Base-by-base conservation (phyloP, 1,139 yeast species). In the Saccharomyces uvarum region DNA sequence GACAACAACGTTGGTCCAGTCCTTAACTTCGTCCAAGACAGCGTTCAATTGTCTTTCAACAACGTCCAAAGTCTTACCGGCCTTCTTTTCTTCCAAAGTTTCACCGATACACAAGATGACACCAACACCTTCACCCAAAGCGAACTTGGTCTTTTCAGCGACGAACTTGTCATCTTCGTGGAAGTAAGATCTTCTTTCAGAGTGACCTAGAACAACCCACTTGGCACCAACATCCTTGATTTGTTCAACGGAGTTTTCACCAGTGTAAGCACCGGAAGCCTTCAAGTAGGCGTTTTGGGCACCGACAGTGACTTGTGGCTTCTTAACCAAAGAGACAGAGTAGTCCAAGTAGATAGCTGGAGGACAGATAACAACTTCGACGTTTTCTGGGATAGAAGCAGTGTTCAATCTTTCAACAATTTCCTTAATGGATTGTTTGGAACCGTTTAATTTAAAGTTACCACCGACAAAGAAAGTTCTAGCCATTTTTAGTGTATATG, bases 391-490 rank as follows among this genome's bases (percentile, higher is more conserved):
- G 66, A 93, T 78, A 55, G 82, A 78, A 63, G 95, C 86, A 55
- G 76, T 73, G 81, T 91, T 93, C 71, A 93, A 82, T 77, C 83
- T 79, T 62, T 84, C 93, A 61, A 91, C 85, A 72, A 93, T 91
- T 66, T 82, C 75, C 75, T 84, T 82, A 74, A 93, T 86, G 70
- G 95, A 86, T 69, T 81, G 82, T 77, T 84, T 85, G 72, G 96
- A 79, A 73, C 99, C 99, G 82, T 93, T 95, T 90, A 95, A 86
- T 78, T 93, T 93, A 82, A 93, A 91, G 90, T 93, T 93, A 71
- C 98, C 99, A 68, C 98, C 99, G 70, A 87, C 91, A 73, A 93
- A 90, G 80, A 91, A 91, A 77, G 84, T 86, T 80, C 99, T 90
- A 74, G 95, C 83, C 96, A 70, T 70, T 67, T 61, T 66, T 54